phyloP scores from a whole-genome alignment of 2,329 filamentous ascomycete species.

The Monosporascus sp. region DNA sequence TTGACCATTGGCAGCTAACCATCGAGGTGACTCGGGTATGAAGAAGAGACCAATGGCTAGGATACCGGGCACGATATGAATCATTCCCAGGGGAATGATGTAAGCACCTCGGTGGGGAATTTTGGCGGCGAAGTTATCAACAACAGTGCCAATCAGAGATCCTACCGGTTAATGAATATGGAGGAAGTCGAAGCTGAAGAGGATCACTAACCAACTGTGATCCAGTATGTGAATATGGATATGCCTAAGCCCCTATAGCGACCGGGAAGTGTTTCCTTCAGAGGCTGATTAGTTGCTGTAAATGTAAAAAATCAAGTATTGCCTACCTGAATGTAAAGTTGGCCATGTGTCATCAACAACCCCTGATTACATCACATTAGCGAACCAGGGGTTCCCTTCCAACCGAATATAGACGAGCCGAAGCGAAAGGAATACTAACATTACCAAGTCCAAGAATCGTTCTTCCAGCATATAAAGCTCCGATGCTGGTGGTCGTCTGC shows the following conservation, averaged over 20 bases:
- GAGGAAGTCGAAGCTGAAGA: constrained; percentile 1
- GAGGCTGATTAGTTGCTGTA: not conserved
- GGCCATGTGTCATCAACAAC: constrained; percentile 32
- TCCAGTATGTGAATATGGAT: constrained; percentile 42
- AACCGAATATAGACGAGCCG: not conserved
- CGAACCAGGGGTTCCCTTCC: no score
- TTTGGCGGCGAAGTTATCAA: constrained; percentile 41
- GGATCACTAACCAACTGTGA: constrained; percentile 37
- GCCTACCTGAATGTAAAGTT: constrained; percentile 18
- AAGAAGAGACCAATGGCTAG: constrained; percentile 31
- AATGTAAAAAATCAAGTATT: not conserved
- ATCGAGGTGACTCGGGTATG: constrained; percentile 36
- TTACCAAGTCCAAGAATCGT: constrained; percentile 41
- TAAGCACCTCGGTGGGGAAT: constrained; percentile 17
- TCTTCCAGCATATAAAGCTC: constrained; percentile 42
- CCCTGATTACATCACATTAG: constrained; percentile 4
- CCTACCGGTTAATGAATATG: constrained; percentile 26
- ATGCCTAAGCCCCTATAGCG: constrained; percentile 41
- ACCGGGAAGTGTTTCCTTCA: constrained; percentile 39
- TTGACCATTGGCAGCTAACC: constrained; percentile 31
- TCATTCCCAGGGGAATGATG: constrained; percentile 22
- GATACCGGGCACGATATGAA: constrained; percentile 29
- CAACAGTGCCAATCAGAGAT: constrained; percentile 41
- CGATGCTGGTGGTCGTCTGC: constrained; percentile 42
- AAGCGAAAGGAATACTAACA: not conserved